phyloP scores from a whole-genome alignment of 2,329 filamentous ascomycete genomes.

The Epichloe uncinata region DNA sequence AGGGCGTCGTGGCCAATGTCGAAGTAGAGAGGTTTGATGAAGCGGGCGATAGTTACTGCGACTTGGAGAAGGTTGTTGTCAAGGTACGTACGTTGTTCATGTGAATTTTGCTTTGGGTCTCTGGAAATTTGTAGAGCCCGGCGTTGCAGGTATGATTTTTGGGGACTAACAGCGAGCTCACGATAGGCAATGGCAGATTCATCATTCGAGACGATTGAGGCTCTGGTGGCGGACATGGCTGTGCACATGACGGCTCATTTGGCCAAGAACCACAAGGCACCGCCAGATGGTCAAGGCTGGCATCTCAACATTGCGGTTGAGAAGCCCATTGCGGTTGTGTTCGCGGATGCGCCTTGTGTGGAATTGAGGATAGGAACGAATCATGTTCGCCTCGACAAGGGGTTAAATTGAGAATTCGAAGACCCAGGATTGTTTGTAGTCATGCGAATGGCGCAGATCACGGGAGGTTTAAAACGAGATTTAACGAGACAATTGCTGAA shows the following conservation, averaged over 20 bases:
- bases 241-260: conserved; percentile 32
- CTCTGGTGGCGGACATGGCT: conserved; percentile 38
- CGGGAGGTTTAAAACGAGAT: no score
- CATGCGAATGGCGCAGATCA: no score
- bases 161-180: not conserved
- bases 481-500: not conserved
- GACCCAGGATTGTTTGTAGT: not conserved
- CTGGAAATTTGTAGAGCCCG: no score
- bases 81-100: conserved; percentile 35
- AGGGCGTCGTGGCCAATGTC: conserved; percentile 51
- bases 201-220: conserved; percentile 50
- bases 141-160: not conserved
- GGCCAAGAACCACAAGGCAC: conserved; percentile 10
- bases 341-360: conserved; percentile 58
- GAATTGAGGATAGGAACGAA: conserved; percentile 29
- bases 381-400: conserved; percentile 7
- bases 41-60: conserved; percentile 35
- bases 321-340: conserved; percentile 61
- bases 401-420: not conserved
- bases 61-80: conserved; percentile 46
- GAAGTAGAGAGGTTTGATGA: conserved; percentile 41
- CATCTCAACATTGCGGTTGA: conserved; percentile 48
- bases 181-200: conserved; percentile 39
- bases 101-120: no score
- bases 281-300: conserved; percentile 21